Conservation (phyloP, 208 protist genomes). For the Leishmania lainsoni region DNA sequence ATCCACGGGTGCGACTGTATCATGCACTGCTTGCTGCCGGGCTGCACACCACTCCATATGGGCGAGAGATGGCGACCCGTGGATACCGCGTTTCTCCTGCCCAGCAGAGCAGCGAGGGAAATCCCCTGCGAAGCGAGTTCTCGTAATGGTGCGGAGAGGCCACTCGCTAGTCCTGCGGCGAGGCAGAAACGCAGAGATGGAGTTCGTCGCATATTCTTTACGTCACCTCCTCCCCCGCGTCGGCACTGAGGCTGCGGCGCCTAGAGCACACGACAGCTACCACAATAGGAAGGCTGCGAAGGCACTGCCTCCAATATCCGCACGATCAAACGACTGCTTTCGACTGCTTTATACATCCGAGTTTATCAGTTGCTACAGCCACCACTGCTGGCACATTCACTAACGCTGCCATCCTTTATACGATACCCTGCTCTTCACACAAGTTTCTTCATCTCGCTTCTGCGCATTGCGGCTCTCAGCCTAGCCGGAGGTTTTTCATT, state of each 20-base stretch:
- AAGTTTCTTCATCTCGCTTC: not conserved
- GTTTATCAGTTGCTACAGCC: not conserved
- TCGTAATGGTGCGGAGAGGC: slow-evolving; percentile 8
- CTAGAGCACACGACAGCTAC: no score
- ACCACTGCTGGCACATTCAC: not conserved
- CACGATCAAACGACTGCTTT: not conserved
- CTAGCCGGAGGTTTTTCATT: not conserved
- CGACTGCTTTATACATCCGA: not conserved
- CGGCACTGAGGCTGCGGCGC: not conserved
- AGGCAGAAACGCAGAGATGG: not conserved
- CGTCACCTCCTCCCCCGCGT: not conserved
- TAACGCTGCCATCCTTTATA: not conserved
- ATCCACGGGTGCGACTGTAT: slow-evolving; percentile 82
- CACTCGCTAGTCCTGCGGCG: not conserved
- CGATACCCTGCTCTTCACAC: not conserved
- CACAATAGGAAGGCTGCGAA: no score
- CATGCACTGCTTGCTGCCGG: slow-evolving; percentile 75
- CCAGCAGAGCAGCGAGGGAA: slow-evolving; percentile 73
- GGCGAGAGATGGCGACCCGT: slow-evolving; percentile 62
- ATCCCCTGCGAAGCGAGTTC: slow-evolving; percentile 53
- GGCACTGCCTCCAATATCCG: not conserved
- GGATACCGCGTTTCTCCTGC: slow-evolving; percentile 69
- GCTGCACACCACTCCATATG: slow-evolving; percentile 79
- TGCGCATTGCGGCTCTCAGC: not conserved
- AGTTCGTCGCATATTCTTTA: not conserved